These are phyloP conservation scores for Nakazawaea peltata DNA, from an alignment of 805 yeast species.

Conservation along the genomic window DNA sequence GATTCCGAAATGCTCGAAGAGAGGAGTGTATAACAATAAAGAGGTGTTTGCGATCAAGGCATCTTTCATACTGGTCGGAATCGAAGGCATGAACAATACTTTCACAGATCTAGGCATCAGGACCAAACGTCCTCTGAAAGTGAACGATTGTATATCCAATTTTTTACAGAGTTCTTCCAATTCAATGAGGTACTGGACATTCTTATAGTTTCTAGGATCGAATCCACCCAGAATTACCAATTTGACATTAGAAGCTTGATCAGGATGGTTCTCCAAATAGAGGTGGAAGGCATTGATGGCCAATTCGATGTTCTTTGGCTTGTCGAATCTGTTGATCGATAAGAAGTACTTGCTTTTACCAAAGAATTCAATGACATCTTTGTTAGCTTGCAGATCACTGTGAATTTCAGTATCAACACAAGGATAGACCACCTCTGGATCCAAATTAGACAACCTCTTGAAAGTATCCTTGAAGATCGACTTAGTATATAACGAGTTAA, in stretches of 20 bases:
- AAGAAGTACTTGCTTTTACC: constrained; percentile 38
- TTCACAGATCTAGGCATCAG: constrained; percentile 23
- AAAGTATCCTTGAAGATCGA: constrained; percentile 63
- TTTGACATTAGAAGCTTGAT: constrained; percentile 26
- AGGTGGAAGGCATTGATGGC: constrained; percentile 64
- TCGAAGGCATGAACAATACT: constrained; percentile 75
- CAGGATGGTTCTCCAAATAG: constrained; percentile 24
- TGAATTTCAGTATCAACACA: constrained; percentile 52
- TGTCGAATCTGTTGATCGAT: constrained; percentile 84
- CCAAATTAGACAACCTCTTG: constrained; percentile 22
- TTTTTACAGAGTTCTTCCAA: constrained; percentile 41
- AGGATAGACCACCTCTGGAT: constrained; percentile 61
- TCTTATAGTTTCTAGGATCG: constrained; percentile 69
- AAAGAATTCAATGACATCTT: constrained; percentile 28
- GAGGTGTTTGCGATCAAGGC: constrained; percentile 49
- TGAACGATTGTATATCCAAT: constrained; percentile 35
- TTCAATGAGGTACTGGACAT: constrained; percentile 61
- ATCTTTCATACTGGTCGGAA: constrained; percentile 58
- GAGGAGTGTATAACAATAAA: constrained; percentile 78
- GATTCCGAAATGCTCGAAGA: constrained; percentile 92
- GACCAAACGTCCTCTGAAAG: constrained; percentile 32
- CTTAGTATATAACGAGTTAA: constrained; percentile 81
- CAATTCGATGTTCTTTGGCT: constrained; percentile 72
- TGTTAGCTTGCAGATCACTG: constrained; percentile 16
- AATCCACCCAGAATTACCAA: constrained; percentile 88